Evolutionary conservation across 495 filamentous ascomycete genomes (phyloP).

Genomic region (Parathielavia hyrcaniae): DNA sequence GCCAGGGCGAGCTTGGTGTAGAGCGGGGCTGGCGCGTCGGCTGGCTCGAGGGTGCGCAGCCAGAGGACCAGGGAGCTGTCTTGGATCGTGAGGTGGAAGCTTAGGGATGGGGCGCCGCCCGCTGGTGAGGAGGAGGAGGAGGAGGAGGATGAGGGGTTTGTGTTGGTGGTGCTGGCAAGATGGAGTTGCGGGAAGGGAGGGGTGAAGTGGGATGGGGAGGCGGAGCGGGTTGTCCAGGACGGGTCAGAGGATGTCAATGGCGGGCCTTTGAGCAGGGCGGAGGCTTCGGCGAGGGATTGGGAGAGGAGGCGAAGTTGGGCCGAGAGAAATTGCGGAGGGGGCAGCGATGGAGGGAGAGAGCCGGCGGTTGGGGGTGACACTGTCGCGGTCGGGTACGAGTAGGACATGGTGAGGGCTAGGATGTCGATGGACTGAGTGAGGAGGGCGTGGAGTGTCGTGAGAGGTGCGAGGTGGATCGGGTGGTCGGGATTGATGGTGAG

Average conservation of each 20-base stretch:
- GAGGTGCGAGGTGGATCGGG: conserved; percentile 58
- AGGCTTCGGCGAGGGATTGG: conserved; percentile 67
- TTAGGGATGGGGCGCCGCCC: conserved; percentile 44
- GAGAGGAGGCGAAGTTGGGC: conserved; percentile 72
- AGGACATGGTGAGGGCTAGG: conserved; percentile 67
- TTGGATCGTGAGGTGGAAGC: conserved; percentile 69
- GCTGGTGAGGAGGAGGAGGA: conserved; percentile 39
- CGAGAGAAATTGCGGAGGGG: conserved; percentile 55
- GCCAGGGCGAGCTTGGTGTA: conserved; percentile 48
- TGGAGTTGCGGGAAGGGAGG: conserved; percentile 31
- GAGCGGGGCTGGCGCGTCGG: conserved; percentile 44
- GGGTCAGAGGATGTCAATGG: conserved; percentile 38
- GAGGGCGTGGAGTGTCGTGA: conserved; percentile 63
- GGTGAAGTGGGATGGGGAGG: conserved; percentile 36
- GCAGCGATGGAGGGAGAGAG: conserved; percentile 35
- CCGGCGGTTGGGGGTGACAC: conserved; percentile 34
- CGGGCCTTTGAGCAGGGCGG: conserved; percentile 50
- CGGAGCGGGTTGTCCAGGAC: conserved; percentile 36
- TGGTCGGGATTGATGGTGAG: conserved; percentile 46
- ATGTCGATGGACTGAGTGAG: conserved; percentile 74
- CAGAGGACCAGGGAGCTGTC: conserved; percentile 73
- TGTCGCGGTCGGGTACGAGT: conserved; percentile 41
- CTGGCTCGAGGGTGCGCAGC: conserved; percentile 69
- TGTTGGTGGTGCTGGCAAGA: not conserved
- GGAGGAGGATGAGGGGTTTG: conserved; percentile 33